Conservation (phyloP, 768 basidiomycete species). For the Pleurotus salmoneostramineus region DNA sequence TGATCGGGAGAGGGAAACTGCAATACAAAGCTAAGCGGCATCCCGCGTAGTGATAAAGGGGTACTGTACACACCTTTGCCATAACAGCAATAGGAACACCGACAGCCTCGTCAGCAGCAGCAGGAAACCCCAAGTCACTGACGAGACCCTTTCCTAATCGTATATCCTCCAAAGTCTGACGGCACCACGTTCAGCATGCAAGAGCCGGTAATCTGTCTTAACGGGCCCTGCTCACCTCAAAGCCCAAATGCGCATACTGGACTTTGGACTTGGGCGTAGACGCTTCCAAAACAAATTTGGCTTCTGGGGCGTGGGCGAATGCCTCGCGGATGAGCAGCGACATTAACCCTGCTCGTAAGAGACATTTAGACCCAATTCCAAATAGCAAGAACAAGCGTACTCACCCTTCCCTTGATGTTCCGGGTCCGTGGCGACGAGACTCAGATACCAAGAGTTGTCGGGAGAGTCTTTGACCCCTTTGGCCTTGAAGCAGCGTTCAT, state of each 20-base stretch:
- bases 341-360: slow-evolving; percentile 8
- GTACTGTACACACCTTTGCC: not conserved
- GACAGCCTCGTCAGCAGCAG: not conserved
- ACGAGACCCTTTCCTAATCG: not conserved
- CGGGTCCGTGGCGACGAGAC: slow-evolving; percentile 8
- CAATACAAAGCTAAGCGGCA: not conserved
- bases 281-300: slow-evolving; percentile 11
- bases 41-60: not conserved
- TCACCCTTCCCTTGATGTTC: slow-evolving; percentile 10
- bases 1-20: not conserved
- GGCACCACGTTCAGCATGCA: not conserved
- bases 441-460: slow-evolving; percentile 9
- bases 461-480: slow-evolving; percentile 6
- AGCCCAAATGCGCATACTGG: slow-evolving; percentile 10
- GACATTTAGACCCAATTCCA: not conserved
- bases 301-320: slow-evolving; percentile 6
- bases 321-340: slow-evolving; percentile 11
- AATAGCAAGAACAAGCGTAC: not conserved
- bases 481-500: not conserved
- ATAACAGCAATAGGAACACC: slow-evolving; percentile 9
- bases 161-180: not conserved
- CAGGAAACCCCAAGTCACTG: not conserved
- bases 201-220: not conserved
- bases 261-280: slow-evolving; percentile 5
- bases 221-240: slow-evolving; percentile 11